These are phyloP conservation scores for Tylopilus balloui DNA, from an alignment of 768 basidiomycete genomes.

Conservation along the genomic window DNA sequence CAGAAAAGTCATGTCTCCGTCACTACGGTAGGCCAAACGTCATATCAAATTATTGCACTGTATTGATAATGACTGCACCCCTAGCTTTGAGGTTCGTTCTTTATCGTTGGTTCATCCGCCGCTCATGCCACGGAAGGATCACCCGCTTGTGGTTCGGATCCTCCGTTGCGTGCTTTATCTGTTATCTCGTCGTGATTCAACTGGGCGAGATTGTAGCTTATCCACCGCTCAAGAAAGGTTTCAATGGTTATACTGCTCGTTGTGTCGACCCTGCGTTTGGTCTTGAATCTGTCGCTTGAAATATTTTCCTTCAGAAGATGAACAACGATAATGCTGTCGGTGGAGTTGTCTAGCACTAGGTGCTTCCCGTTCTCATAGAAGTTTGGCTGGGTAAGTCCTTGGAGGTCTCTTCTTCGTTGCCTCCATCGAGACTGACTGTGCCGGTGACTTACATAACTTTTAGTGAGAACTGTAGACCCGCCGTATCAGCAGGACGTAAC, in stretches of 20 bases:
- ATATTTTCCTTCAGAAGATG: slow-evolving; percentile 60
- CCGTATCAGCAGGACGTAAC: not conserved
- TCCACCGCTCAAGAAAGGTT: slow-evolving; percentile 57
- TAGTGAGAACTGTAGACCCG: slow-evolving; percentile 34
- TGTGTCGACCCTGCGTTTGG: slow-evolving; percentile 66
- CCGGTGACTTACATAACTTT: slow-evolving; percentile 56
- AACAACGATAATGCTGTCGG: slow-evolving; percentile 65
- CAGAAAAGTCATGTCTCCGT: slow-evolving; percentile 51
- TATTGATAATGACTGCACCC: not conserved
- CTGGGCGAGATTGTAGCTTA: slow-evolving; percentile 38
- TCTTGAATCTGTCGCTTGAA: slow-evolving; percentile 57
- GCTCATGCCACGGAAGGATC: slow-evolving; percentile 54
- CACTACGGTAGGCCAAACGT: slow-evolving; percentile 41
- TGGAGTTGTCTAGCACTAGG: slow-evolving; percentile 49
- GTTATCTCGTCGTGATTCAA: slow-evolving; percentile 56
- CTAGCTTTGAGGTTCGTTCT: slow-evolving; percentile 46
- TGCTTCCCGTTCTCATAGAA: slow-evolving; percentile 38
- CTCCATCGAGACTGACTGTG: slow-evolving; percentile 3
- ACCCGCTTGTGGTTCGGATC: slow-evolving; percentile 39
- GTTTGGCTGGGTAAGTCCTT: slow-evolving; percentile 53
- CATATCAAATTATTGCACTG: not conserved
- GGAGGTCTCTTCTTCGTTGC: not conserved
- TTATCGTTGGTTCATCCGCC: slow-evolving; percentile 57
- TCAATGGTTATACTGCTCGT: slow-evolving; percentile 54
- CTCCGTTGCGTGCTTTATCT: slow-evolving; percentile 49